Evolutionary conservation across 2,329 filamentous ascomycete genomes (phyloP), one percentile per base, ranked within the genome.

Genomic region (Monosporascus sp.): DNA sequence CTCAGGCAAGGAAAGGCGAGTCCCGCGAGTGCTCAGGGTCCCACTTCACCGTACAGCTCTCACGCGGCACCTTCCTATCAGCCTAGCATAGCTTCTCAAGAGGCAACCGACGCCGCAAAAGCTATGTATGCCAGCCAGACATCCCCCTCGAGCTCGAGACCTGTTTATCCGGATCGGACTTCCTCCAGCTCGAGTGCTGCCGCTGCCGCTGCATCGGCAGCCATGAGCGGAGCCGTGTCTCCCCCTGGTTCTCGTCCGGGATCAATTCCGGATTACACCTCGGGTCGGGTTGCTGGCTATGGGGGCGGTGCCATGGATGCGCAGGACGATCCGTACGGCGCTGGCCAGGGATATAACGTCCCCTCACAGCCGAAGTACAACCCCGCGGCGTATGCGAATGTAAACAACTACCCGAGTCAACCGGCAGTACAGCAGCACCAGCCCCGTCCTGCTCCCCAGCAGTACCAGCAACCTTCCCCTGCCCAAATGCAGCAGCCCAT

Each of bases 321-420:
- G 37, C 64, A 62, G 31, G 64, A 70, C 19, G 68, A 69, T 49
- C 61, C 60, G 34, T 70, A 68, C 48, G 58, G 61, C 34, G 55
- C 57, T 7, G 54, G 55, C 31, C 61, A 61, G 43, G 58, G 52
- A n/a, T 68, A 69, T 50, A 64, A 61, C 51, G 52, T 61, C 27
- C 64, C 65, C 43, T 62, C 66, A 57, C 83, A 86, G 60, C 76
- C 84, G 41, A 84, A 83, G 61, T 94, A 94, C 68, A 90, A 94
- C 67, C 90, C 90, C 27, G 84, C 83, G 24, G 86, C 87, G 58
- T 94, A 92, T 68, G 87, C 86, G 55, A 83, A 79, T 64, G 80
- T 84, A 61, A 79, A 75, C 63, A 76, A 70, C 51, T 84, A 79
- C 60, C 72, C 69, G 45, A 64, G 59, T 52, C 71, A 70, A 49